A percentile compares a stretch with the other conserved stretches of the same genome.
Evolutionary conservation across 345 rosid genomes (phyloP).

Genomic region (Noccaea caerulescens): DNA sequence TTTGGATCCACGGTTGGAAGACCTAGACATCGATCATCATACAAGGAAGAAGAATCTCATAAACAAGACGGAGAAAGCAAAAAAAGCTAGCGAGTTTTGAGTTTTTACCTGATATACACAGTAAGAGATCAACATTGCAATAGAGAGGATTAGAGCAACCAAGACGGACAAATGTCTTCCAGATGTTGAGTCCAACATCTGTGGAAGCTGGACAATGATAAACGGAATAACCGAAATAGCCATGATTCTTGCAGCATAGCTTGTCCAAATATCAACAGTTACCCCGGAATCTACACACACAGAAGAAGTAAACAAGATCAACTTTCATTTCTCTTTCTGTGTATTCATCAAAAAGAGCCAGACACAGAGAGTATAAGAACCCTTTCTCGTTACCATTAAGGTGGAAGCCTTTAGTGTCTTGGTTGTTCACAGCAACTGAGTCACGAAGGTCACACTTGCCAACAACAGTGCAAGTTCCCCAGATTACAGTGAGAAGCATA

Average conservation of each 20-base stretch:
- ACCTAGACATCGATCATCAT: constrained; percentile 41
- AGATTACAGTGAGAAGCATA: constrained; percentile 79
- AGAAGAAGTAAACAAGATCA: neutral
- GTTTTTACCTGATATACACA: constrained; percentile 84
- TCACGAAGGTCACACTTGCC: constrained; percentile 77
- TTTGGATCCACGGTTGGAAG: constrained; percentile 91
- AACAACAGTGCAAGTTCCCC: constrained; percentile 79
- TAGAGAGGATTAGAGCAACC: constrained; percentile 64
- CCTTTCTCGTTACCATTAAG: constrained; percentile 51
- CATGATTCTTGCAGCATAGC: constrained; percentile 88
- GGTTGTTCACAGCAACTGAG: constrained; percentile 57
- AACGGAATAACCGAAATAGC: constrained; percentile 80
- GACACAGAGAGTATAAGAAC: neutral
- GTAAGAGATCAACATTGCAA: constrained; percentile 67
- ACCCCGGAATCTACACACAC: constrained; percentile 65
- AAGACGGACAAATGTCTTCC: constrained; percentile 74
- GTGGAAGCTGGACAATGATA: constrained; percentile 81
- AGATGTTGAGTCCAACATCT: constrained; percentile 64
- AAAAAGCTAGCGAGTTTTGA: neutral
- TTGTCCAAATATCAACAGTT: constrained; percentile 77
- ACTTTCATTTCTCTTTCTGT: no score
- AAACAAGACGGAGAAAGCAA: constrained; percentile 7
- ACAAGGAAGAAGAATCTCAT: constrained; percentile 30
- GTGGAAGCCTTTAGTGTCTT: constrained; percentile 54
- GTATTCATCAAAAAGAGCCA: no score